Evolutionary conservation across 2,329 filamentous ascomycete species (phyloP).

Genomic region (Aspergillus texensis): DNA sequence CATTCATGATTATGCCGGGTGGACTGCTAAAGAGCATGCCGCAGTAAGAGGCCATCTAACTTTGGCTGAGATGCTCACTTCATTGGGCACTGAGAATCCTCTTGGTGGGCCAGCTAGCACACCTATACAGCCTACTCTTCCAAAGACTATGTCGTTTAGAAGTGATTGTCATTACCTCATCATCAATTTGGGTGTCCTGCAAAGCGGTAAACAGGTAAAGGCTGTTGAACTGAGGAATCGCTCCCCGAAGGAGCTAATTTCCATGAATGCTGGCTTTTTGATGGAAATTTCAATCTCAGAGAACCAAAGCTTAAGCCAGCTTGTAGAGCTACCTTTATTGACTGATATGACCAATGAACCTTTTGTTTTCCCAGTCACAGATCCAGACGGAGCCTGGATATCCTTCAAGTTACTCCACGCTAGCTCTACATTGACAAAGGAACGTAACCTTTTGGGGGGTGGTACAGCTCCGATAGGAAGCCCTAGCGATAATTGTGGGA

Average conservation of each 20-base stretch:
- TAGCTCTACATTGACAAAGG: neutral
- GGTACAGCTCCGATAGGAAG: slow-evolving; percentile 25
- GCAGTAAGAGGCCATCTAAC: slow-evolving; percentile 37
- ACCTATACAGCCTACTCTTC: neutral
- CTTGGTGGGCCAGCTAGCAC: slow-evolving; percentile 5
- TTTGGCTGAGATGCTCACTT: slow-evolving; percentile 24
- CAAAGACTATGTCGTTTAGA: neutral
- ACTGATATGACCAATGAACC: slow-evolving; percentile 15
- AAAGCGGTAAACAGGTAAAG: slow-evolving; percentile 8
- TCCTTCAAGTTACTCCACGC: slow-evolving; percentile 6
- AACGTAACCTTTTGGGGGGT: slow-evolving; percentile 8
- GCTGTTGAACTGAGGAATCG: slow-evolving; percentile 3
- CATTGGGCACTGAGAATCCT: slow-evolving; percentile 2
- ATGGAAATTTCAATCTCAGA: slow-evolving; percentile 13
- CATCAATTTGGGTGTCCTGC: slow-evolving; percentile 14
- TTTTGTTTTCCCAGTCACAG: slow-evolving; percentile 10
- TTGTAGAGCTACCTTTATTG: slow-evolving; percentile 11
- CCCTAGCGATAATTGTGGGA: slow-evolving; percentile 27
- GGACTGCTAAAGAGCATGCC: slow-evolving; percentile 40
- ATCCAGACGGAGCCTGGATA: slow-evolving; percentile 8
- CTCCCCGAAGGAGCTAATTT: neutral
- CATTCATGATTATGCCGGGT: slow-evolving; percentile 31
- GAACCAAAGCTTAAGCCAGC: neutral
- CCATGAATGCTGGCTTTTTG: neutral
- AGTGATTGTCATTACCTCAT: neutral